Conservation (phyloP, 23 red algal species). For the Chondrus crispus region DNA sequence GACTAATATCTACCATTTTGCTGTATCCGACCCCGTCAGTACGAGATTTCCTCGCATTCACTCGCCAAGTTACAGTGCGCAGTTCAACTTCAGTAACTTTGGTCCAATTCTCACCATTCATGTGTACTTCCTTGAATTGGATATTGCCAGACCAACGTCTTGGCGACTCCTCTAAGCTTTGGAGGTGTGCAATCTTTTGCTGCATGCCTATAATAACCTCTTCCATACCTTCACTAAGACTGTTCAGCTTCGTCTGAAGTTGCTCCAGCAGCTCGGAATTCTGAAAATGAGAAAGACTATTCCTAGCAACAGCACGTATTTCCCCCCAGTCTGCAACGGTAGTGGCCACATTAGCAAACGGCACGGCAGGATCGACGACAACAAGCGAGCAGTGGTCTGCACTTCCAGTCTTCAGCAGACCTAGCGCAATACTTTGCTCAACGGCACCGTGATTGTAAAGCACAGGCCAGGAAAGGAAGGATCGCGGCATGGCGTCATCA, state of each 20-base stretch:
- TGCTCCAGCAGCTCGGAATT: slow-evolving; percentile 37
- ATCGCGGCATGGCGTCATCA: slow-evolving; percentile 49
- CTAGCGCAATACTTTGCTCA: slow-evolving; percentile 44
- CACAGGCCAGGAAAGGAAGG: slow-evolving; percentile 35
- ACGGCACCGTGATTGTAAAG: slow-evolving; percentile 45
- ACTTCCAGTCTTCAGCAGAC: slow-evolving; percentile 3
- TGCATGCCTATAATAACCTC: slow-evolving; percentile 21
- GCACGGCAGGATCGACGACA: slow-evolving; percentile 57
- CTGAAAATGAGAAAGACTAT: slow-evolving; percentile 44
- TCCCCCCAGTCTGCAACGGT: slow-evolving; percentile 53
- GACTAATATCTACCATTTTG: slow-evolving; percentile 46
- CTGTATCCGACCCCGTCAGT: slow-evolving; percentile 54
- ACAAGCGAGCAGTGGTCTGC: slow-evolving; percentile 19
- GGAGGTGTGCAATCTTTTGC: slow-evolving; percentile 32
- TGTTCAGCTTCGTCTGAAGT: slow-evolving; percentile 24
- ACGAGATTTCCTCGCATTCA: slow-evolving; percentile 45
- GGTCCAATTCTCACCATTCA: slow-evolving; percentile 51
- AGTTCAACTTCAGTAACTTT: slow-evolving; percentile 51
- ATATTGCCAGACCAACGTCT: slow-evolving; percentile 54
- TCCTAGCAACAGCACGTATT: slow-evolving; percentile 25
- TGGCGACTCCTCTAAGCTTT: slow-evolving; percentile 28
- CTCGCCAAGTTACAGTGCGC: slow-evolving; percentile 36
- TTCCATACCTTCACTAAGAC: slow-evolving; percentile 32
- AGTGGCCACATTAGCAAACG: slow-evolving; percentile 56
- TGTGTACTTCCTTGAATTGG: slow-evolving; percentile 49